Conservation (phyloP, 2,329 filamentous ascomycete genomes). For the Ceratocystis destructans region DNA sequence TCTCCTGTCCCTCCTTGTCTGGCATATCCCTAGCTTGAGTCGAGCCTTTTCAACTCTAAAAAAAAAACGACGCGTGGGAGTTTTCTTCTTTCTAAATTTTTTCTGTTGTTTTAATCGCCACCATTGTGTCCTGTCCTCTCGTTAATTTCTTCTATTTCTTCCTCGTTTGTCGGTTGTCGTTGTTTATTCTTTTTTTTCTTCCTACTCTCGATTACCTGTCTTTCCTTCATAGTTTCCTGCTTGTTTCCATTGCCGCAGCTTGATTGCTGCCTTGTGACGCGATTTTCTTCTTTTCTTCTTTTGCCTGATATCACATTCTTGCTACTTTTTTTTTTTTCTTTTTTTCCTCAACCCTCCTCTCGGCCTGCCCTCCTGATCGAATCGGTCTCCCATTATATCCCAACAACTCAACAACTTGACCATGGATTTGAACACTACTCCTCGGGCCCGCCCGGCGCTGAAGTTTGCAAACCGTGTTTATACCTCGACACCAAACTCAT, state of each 20-base stretch:
- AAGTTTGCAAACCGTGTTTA: conserved; percentile 33
- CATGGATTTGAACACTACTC: conserved; percentile 17
- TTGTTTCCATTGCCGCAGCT: conserved; percentile 4
- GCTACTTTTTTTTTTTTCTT: not conserved
- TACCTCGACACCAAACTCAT: conserved; percentile 22
- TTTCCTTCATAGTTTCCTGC: conserved; percentile 10
- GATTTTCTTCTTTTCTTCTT: not conserved
- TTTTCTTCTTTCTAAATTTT: conserved; percentile 3
- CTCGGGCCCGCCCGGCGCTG: conserved; percentile 28
- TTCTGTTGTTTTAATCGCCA: conserved; percentile 5
- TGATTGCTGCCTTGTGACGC: conserved; percentile 11
- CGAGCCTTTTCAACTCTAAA: conserved; percentile 9
- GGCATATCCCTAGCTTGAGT: conserved; percentile 6
- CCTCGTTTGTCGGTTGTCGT: not conserved
- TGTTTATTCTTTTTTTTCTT: not conserved
- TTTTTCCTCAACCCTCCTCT: not conserved
- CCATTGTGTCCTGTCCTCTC: conserved; percentile 10
- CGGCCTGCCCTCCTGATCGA: not conserved
- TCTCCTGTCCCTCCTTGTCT: conserved; percentile 8
- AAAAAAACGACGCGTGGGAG: conserved; percentile 14
- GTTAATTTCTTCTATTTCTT: conserved; percentile 12
- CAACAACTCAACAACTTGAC: not conserved
- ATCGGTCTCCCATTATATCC: conserved; percentile 1
- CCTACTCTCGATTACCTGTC: not conserved
- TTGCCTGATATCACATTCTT: not conserved